Base-by-base conservation (phyloP, 768 basidiomycete genomes). In the Phylloporus arenicola region DNA sequence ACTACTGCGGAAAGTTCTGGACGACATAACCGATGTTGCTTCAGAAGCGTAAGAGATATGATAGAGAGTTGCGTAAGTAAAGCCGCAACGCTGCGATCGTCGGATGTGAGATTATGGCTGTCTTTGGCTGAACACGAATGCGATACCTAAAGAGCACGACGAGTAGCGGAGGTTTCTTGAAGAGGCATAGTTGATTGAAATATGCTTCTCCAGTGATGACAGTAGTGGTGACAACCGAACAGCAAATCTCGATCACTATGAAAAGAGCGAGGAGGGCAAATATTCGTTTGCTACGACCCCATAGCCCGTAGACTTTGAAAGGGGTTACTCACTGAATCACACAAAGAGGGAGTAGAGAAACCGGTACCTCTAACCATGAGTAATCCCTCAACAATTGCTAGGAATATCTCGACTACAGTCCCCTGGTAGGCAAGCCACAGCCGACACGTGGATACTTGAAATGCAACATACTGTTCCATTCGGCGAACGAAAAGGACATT, bases 351-450 rank as follows among this genome's bases (percentile, higher is more conserved):
- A 20, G 20, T 42, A 12, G 20, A n/a, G 3, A n/a, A 8, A 17
- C 41, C 25, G 9, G 6, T 53, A 57, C 55, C 45, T 47, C 48
- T 47, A 34, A 54, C 40, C 37, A 52, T 52, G 20, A 55, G 35
- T 34, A 51, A 48, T 14, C 17, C 50, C n/a, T 57, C 56, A 10
- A 57, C 54, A 6, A 52, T 34, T 13, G 51, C 44, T 11, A 52
- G 31, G 27, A 52, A 48, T 25, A 52, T 35, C 19, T 41, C 37
- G 24, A 45, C 31, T 13, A 47, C 17, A 29, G 43, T 24, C 10
- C 43, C 48, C 19, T 57, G 55, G 43, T 55, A 56, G 17, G 46
- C 43, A 14, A 57, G 17, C 53, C 53, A 55, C 22, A 44, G 12
- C 14, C 46, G 46, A 34, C 55, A 57, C 0, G 46, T 41, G 19